Base-by-base conservation (phyloP, 805 yeast species). In the Kazachstania bromeliacearum region DNA sequence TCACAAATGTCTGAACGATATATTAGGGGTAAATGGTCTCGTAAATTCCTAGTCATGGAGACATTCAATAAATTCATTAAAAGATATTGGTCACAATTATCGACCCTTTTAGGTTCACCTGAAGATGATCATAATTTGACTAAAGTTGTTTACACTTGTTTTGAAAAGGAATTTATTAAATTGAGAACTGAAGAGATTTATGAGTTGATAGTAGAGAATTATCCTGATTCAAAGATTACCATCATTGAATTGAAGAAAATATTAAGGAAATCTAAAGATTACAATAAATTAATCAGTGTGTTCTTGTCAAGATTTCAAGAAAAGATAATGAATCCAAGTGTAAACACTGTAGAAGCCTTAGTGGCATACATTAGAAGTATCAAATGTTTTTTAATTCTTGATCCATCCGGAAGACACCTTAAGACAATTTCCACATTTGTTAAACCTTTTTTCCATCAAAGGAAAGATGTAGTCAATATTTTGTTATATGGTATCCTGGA, bases 401-500 rank as follows among this genome's bases (percentile, higher is more conserved):
- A 89, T 48, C 94, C 95, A 5, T 68, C 83, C 26, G 95, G 95
- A 0, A 89, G 85, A 1, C 60, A 88, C 21, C 62, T 88, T 6
- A 94, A 83, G 51, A 74, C 75, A 33, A 88, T 84, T 0, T 75
- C 84, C 1, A 59, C 85, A 23, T 92, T 92, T 2, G 81, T 88
- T 3, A 62, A 94, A 34, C 59, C 71, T 17, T 81, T 81, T 57
- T 63, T 92, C 33, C 75, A 74, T 49, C 77, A 79, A 9, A 32
- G 37, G 38, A 70, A 71, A 0, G 96, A 92, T 54, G 73, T 92
- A 0, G 73, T 85, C 14, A 63, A 68, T 14, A 73, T 72, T 31
- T 62, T 89, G 12, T 87, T 89, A 0, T 64, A 72, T 45, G 94
- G 95, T 0, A 57, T 88, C 34, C 62, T 92, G 22, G 71, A 72